A percentile compares a stretch with the other conserved stretches of the same genome.
Evolutionary conservation across 2,329 filamentous ascomycete genomes (phyloP).

Genomic region (Sclerotinia minor): DNA sequence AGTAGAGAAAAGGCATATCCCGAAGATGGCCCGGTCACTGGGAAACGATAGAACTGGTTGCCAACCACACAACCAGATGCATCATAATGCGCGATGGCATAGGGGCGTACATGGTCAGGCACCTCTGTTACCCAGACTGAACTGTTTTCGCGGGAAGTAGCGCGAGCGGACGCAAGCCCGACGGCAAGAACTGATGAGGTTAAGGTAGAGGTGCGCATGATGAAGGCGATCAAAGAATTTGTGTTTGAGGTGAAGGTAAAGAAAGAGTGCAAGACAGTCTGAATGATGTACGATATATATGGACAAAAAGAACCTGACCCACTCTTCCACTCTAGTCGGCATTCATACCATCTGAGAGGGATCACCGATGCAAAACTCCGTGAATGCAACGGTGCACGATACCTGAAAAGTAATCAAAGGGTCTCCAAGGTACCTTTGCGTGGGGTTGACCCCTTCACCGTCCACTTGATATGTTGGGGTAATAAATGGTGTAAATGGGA

Average conservation of each 20-base stretch:
- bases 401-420: slow-evolving; percentile 1
- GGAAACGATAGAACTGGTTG: slow-evolving; percentile 46
- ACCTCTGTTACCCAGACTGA: slow-evolving; percentile 34
- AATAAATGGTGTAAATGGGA: background rate
- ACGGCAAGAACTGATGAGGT: slow-evolving; percentile 7
- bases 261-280: background rate
- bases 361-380: background rate
- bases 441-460: background rate
- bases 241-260: background rate
- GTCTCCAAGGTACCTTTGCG: background rate
- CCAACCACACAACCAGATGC: slow-evolving; percentile 41
- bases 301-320: background rate
- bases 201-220: slow-evolving; percentile 17
- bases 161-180: slow-evolving; percentile 4
- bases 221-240: slow-evolving; percentile 14
- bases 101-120: slow-evolving; percentile 33
- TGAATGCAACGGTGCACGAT: background rate
- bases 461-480: slow-evolving; percentile 10
- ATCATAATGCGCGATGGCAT: slow-evolving; percentile 33
- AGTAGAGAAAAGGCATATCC: slow-evolving; percentile 49
- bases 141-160: slow-evolving; percentile 1
- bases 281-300: slow-evolving; percentile 7
- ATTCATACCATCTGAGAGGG: background rate
- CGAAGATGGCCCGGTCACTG: slow-evolving; percentile 49
- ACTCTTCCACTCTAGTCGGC: slow-evolving; percentile 4